These are phyloP conservation scores for Scolecobasidium constrictum DNA, from an alignment of 2,329 filamentous ascomycete species.

Conservation along the genomic window DNA sequence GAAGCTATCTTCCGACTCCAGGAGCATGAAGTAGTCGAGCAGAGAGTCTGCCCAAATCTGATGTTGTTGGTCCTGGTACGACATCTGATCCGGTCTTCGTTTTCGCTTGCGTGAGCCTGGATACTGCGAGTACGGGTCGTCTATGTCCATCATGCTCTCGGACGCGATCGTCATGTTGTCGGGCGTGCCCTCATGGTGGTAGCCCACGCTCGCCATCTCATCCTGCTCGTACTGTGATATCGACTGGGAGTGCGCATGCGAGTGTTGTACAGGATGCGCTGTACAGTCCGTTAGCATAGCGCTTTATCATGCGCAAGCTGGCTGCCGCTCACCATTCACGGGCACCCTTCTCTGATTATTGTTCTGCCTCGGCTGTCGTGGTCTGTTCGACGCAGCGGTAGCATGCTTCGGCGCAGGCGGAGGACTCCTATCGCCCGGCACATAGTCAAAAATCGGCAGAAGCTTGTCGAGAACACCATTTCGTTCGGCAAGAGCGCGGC, in stretches of 20 bases:
- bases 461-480: conserved; percentile 81
- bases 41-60: conserved; percentile 86
- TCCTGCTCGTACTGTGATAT: conserved; percentile 48
- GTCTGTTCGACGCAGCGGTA: conserved; percentile 57
- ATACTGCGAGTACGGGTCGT: conserved; percentile 68
- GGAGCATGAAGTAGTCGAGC: conserved; percentile 89
- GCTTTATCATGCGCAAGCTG: not conserved
- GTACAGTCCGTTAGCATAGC: not conserved
- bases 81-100: conserved; percentile 51
- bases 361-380: conserved; percentile 61
- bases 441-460: conserved; percentile 78
- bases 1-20: conserved; percentile 65
- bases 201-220: conserved; percentile 43
- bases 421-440: conserved; percentile 74
- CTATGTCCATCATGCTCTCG: conserved; percentile 67
- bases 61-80: conserved; percentile 67
- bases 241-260: conserved; percentile 10
- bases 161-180: conserved; percentile 77
- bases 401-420: conserved; percentile 90
- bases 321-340: not conserved
- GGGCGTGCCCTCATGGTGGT: conserved; percentile 69
- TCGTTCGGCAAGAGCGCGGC: conserved; percentile 69
- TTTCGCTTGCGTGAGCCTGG: conserved; percentile 61
- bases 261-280: conserved; percentile 15
- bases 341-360: conserved; percentile 35